Base-by-base conservation (phyloP, 2,329 filamentous ascomycete genomes). In the Reticulascus tulasneorum region DNA sequence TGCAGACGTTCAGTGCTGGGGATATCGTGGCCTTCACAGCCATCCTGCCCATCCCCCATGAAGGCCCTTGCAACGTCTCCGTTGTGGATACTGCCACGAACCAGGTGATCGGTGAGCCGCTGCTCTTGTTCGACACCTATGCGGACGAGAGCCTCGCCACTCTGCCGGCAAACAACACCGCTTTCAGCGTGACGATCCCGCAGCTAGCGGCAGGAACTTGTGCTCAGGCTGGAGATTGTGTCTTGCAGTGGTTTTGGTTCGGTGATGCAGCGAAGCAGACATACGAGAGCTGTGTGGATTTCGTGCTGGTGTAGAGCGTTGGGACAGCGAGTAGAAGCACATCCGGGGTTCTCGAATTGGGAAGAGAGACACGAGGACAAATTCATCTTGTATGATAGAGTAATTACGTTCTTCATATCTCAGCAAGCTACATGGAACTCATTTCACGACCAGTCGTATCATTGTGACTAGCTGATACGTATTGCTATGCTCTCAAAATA, bases 91-190 rank as follows among this genome's bases (percentile, higher is more conserved):
- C 69, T 9, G 59, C 62, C 23, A 67, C 65, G 46, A 71, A 78
- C 59, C 60, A 53, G 18, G 55, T 76, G 41, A 63, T 82, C 18
- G 75, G 74, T 22, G 40, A 56, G 30, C 67, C 70, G 11, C 61
- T 82, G 45, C 75, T 72, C 42, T 64, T 62, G 45, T 82, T 74
- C 56, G 63, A 67, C 47, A 60, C 59, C 47, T 82, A 80, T 48
- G 77, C 75, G 19, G 60, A 71, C 38, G 64, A 68, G 49, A 50
- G 32, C 11, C 50, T 59, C 38, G 30, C 53, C 10, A 48, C 48
- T 20, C 43, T 67, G 22, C 55, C 58, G 9, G 49, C 58, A 21
- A 68, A 69, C 56, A 69, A 69, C 55, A 63, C 58, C 10, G 50
- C 51, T 39, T 68, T 75, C 37, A 60, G 63, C 38, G 62, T 72